These are phyloP conservation scores for Flueggea neowawraea DNA, from an alignment of 441 rosid genomes.

Conservation along the genomic window DNA sequence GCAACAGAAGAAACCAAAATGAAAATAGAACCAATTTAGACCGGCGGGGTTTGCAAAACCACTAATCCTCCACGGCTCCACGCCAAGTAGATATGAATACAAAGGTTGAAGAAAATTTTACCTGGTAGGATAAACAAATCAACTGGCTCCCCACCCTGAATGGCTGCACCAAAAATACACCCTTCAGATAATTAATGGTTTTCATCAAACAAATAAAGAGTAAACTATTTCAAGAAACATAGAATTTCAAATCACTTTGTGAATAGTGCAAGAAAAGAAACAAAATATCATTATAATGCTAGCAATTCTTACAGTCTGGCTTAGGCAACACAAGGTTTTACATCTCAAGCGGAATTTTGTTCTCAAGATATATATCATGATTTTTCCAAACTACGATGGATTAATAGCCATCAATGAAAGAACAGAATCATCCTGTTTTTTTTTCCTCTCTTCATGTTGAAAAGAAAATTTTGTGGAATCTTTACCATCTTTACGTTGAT, in stretches of 20 bases:
- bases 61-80: too few species aligned
- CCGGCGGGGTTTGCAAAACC: not conserved
- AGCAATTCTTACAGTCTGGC: too few species aligned
- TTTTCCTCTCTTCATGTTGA: not conserved
- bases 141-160: conserved; percentile 40
- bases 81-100: too few species aligned
- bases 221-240: conserved; percentile 5
- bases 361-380: too few species aligned
- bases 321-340: too few species aligned
- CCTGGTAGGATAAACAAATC: conserved; percentile 43
- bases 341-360: too few species aligned
- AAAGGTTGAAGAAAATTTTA: conserved; percentile 13
- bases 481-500: conserved; percentile 44
- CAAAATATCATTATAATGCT: not conserved
- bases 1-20: conserved; percentile 4
- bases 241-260: not conserved
- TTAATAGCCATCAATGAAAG: too few species aligned
- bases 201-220: conserved; percentile 1
- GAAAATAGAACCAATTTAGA: not conserved
- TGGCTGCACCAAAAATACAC: conserved; percentile 27
- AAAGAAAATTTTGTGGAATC: not conserved
- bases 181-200: conserved; percentile 9
- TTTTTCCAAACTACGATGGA: too few species aligned
- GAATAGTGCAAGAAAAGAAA: not conserved
- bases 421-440: too few species aligned